Evolutionary conservation across 2,329 filamentous ascomycete species (phyloP).

Genomic region (Fusarium sp.): DNA sequence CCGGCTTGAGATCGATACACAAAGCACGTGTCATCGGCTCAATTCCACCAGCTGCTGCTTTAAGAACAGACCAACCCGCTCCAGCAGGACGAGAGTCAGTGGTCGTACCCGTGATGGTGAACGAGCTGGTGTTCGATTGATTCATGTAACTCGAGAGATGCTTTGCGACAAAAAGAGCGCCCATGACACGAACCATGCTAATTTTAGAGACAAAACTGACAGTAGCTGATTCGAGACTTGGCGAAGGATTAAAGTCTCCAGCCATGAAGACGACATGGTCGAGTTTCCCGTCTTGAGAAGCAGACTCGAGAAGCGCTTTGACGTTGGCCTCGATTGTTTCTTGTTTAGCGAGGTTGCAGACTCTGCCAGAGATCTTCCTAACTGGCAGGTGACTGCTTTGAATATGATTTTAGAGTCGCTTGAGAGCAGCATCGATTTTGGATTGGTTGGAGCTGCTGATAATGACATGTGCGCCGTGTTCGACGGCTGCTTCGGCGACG

Average conservation of each 20-base stretch:
- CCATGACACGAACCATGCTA: neutral
- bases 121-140: neutral
- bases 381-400: rapidly evolving
- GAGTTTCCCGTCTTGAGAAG: neutral
- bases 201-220: neutral
- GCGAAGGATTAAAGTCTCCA: neutral
- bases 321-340: neutral
- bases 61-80: rapidly evolving
- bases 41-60: neutral
- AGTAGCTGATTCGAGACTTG: neutral
- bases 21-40: neutral
- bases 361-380: neutral
- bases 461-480: neutral
- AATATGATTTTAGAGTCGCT: rapidly evolving
- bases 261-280: neutral
- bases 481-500: neutral
- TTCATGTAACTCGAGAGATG: neutral
- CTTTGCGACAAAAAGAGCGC: neutral
- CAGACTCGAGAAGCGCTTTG: neutral
- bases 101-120: neutral
- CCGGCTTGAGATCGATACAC: neutral
- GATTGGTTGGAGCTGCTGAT: neutral
- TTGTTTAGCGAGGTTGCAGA: neutral
- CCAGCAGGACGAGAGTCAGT: neutral
- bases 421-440: neutral